Evolutionary conservation across 768 basidiomycete species (phyloP), one percentile per base, ranked within the genome.

Genomic region (Obba rivulosa): DNA sequence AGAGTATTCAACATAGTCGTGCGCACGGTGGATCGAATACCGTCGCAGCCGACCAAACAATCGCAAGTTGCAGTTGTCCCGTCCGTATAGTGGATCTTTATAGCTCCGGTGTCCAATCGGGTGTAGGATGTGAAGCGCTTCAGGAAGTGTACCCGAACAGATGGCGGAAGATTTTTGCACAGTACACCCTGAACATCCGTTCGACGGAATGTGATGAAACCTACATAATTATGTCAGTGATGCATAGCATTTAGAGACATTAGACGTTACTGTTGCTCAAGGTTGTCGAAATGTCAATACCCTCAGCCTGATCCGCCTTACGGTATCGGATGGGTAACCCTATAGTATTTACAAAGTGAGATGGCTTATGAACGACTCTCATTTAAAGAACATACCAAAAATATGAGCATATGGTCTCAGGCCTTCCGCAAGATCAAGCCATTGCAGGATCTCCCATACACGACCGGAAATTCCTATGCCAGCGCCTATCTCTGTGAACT

Each of bases 401-500:
- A 54, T 57, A 34, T 58, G 56, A n/a, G 61, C 66, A 18, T 61
- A 54, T 5, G 49, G 38, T 9, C 57, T 48, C 43, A 63, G 56
- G 1, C 56, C 52, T 5, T 53, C 45, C 2, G 51, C 62, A 37
- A 68, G 41, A 7, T 65, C 65, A 2, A 66, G 50, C 16, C 49
- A 43, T 13, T 54, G 10, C 14, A 65, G 48, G 43, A 65, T 56
- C 47, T 50, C 40, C 65, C 59, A 67, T 3, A 64, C 56, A 39
- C 64, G 41, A n/a, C 52, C 47, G 60, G 62, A 66, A 7, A 68
- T 56, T 51, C 61, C 63, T 5, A 69, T 57, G 0, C 69, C 70
- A 2, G 77, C 77, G 5, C 76, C 76, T 24, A 77, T 75, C 52
- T 79, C 76, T 41, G 63, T 71, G 60, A 77, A 75, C 18, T 65